Evolutionary conservation across 202 grass and related monocot species (phyloP), one percentile per base, ranked within the genome.

Genomic region (Saccharum hybrid): DNA sequence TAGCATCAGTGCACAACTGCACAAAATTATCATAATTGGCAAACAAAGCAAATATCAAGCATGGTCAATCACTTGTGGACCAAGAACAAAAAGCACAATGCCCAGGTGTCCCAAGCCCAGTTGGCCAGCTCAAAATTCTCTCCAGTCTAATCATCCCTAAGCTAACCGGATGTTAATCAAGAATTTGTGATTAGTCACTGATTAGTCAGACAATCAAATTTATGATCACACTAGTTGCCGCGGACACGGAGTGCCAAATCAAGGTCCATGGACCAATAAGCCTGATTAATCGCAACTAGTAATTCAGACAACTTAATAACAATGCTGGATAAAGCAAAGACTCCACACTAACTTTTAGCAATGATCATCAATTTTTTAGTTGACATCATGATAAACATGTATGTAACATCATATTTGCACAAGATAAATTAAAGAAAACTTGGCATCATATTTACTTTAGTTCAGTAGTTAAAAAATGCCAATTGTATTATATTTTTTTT

Each of bases 381-480:
- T 76, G 21, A 3, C 4, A 79, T 30, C 83, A 60, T 74, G 42
- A 26, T 18, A 71, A 67, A 69, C 23, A 87, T 56, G 33, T 22
- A 31, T 22, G 67, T 21, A 48, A 54, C 70, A 78, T 23, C 7
- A 39, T 63, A 57, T 49, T 12, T 12, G 74, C 23, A 66, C 36
- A 78, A 57, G 42, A 8, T 19, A 72, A 82, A 72, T 71, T 70
- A 78, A n/a, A 66, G 9, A 18, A 72, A 42, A 66, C 7, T 11
- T 37, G 63, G 38, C 66, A 83, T 56, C 1, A 56, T 63, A 48
- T 49, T 75, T 63, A 63, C 26, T 63, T 63, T 31, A 63, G 26
- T 71, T 52, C 22, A 70, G 4, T 36, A 74, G 49, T 42, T 81
- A n/a, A 60, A 68, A 75, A 49, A 75, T 75, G 37, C 22, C n/a